Evolutionary conservation across 2,329 filamentous ascomycete species (phyloP).

Genomic region (Colletotrichum viniferum): DNA sequence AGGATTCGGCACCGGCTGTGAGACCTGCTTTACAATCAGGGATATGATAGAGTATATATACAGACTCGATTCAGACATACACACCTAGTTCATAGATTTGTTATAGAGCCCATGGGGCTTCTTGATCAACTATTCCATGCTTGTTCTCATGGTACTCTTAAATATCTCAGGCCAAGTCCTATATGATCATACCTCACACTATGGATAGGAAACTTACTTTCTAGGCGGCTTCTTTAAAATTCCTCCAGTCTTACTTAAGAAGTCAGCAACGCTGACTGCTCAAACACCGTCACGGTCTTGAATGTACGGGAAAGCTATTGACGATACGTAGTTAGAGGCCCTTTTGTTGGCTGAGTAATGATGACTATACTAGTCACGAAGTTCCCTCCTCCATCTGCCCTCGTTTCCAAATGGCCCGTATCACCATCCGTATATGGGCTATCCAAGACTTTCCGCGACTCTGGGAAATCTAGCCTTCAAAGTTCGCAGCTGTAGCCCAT

Average conservation of each 20-base stretch:
- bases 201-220: accelerated
- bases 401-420: neutral
- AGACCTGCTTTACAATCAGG: accelerated
- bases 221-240: accelerated
- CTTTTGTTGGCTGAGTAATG: too few relatives aligned
- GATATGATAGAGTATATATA: neutral
- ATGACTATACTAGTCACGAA: too few relatives aligned
- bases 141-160: too few relatives aligned
- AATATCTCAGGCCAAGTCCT: too few relatives aligned
- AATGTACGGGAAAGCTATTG: accelerated
- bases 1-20: neutral
- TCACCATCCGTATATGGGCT: neutral
- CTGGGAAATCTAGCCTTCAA: neutral
- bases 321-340: too few relatives aligned
- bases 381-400: neutral
- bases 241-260: neutral
- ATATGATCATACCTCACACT: neutral
- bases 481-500: accelerated
- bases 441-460: neutral
- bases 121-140: neutral
- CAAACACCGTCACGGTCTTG: accelerated
- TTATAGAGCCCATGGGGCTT: accelerated
- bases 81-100: neutral
- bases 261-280: neutral
- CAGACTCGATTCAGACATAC: accelerated